Conservation (phyloP, 306 rosid genomes). For the Glycyrrhiza uralensis region DNA sequence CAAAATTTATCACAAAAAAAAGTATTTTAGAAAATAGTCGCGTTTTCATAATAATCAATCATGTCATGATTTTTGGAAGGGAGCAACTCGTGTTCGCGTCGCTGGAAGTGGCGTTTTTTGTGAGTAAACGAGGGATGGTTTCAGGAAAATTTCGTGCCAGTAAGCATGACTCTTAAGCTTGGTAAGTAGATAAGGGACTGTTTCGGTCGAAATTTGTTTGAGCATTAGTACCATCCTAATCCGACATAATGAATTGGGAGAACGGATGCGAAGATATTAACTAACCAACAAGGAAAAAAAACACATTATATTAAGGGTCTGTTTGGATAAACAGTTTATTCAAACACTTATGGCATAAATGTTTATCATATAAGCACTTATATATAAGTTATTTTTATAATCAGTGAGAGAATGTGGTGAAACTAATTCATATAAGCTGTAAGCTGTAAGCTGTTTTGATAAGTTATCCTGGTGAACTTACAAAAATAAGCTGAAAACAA, state of each 20-base stretch:
- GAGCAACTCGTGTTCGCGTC: neutral
- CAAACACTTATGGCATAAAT: too few species aligned
- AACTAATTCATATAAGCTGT: too few species aligned
- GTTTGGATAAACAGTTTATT: too few species aligned
- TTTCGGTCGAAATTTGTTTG: neutral
- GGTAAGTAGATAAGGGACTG: neutral
- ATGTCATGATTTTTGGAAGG: neutral
- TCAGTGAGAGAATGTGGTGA: too few species aligned
- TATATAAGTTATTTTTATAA: too few species aligned
- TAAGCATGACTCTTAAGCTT: neutral
- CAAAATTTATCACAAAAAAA: neutral
- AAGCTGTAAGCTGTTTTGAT: too few species aligned
- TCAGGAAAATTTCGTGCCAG: neutral
- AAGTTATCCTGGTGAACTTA: too few species aligned
- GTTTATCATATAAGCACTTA: too few species aligned
- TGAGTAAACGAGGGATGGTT: neutral
- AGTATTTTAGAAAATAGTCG: too few species aligned
- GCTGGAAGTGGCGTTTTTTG: neutral
- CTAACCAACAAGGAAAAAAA: neutral
- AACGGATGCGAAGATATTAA: neutral
- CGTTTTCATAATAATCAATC: neutral
- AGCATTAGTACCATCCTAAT: neutral
- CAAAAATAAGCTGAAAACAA: too few species aligned
- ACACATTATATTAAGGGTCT: too few species aligned
- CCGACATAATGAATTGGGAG: neutral